Conservation (phyloP, 2,329 filamentous ascomycete species). For the Colletotrichum musicola region DNA sequence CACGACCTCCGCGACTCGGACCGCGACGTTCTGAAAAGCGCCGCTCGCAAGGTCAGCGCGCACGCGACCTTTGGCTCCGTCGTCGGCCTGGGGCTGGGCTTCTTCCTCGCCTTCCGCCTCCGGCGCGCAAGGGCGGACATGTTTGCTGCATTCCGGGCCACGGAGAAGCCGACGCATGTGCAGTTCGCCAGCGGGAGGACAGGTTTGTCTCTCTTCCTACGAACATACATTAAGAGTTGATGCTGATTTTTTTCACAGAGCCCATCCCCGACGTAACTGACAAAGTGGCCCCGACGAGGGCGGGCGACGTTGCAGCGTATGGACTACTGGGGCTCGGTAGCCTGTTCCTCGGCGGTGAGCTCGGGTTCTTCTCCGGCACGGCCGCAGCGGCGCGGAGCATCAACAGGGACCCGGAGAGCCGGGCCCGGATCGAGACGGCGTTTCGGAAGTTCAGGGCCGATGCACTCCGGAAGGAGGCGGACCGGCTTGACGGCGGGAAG, state of each 20-base stretch:
- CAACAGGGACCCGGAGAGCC: constrained; percentile 64
- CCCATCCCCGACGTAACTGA: constrained; percentile 71
- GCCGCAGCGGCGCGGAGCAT: constrained; percentile 66
- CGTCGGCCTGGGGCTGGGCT: constrained; percentile 70
- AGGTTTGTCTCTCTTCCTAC: constrained; percentile 51
- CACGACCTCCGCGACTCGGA: constrained; percentile 67
- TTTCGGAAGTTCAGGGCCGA: constrained; percentile 74
- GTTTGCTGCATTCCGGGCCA: constrained; percentile 71
- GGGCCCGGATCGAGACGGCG: constrained; percentile 70
- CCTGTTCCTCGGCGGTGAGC: constrained; percentile 74
- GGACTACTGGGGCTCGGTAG: constrained; percentile 73
- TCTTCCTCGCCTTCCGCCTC: constrained; percentile 69
- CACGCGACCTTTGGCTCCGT: constrained; percentile 71
- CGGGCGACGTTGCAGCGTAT: constrained; percentile 73
- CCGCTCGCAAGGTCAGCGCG: constrained; percentile 65
- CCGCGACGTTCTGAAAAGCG: constrained; percentile 67
- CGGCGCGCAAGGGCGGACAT: constrained; percentile 67
- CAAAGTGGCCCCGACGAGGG: constrained; percentile 66
- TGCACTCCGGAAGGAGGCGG: constrained; percentile 70
- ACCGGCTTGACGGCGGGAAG: constrained; percentile 59
- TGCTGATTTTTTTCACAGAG: constrained; percentile 53
- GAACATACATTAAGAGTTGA: not conserved
- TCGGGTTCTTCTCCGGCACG: constrained; percentile 69
- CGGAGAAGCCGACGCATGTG: constrained; percentile 72
- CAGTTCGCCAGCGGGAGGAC: constrained; percentile 72